Percentiles rank a stretch among this genome's conserved stretches.
Evolutionary conservation across 768 basidiomycete species (phyloP).

Genomic region (Kwoniella dendrophila): DNA sequence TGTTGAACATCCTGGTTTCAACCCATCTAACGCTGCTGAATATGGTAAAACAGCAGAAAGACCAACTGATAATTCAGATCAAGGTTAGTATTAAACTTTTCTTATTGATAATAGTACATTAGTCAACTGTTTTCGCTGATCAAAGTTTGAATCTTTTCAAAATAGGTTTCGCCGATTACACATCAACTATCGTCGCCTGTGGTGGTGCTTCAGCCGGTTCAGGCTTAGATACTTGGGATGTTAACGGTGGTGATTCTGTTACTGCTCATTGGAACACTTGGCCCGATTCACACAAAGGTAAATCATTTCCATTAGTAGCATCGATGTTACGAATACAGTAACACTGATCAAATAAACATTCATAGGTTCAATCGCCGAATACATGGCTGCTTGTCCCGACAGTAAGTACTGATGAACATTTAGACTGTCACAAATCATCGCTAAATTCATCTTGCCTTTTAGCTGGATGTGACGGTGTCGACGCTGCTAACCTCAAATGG

Average conservation of each 20-base stretch:
- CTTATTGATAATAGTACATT: background rate
- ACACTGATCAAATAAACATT: background rate
- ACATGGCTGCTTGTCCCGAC: constrained; percentile 22
- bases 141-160: background rate
- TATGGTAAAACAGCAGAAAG: constrained; percentile 19
- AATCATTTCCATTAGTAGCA: background rate
- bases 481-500: constrained; percentile 21
- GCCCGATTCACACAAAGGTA: constrained; percentile 25
- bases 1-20: constrained; percentile 17
- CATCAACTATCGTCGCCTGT: constrained; percentile 23
- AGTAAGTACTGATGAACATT: background rate
- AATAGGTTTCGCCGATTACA: constrained; percentile 24
- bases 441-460: background rate
- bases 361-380: constrained; percentile 24
- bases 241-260: constrained; percentile 24
- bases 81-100: constrained; percentile 9
- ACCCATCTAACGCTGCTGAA: constrained; percentile 25
- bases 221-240: constrained; percentile 21
- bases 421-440: background rate
- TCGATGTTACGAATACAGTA: background rate
- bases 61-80: constrained; percentile 21
- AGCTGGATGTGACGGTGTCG: constrained; percentile 25
- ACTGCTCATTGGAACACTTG: constrained; percentile 29
- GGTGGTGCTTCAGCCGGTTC: constrained; percentile 24
- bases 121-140: too few species aligned